Evolutionary conservation across 108 stramenopile species (phyloP), one percentile per base, ranked within the genome.

Genomic region (Skeletonema potamos): DNA sequence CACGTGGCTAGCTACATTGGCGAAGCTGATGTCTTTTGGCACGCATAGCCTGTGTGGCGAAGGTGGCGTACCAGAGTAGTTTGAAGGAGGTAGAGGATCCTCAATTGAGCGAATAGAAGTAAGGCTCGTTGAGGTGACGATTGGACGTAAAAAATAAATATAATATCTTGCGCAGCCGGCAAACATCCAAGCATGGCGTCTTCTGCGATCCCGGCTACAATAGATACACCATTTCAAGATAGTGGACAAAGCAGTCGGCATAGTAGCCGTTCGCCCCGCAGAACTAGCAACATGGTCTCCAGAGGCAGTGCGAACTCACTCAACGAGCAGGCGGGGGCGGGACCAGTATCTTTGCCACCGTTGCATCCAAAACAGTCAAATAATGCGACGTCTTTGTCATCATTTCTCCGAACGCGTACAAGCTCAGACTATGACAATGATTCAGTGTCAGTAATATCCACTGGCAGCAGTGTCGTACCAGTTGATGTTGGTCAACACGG

Each of bases 401-500:
- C 61, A 3, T 64, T 61, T 41, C 62, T 62, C 2, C 51, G 72
- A 44, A 18, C 44, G 24, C 73, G 73, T 30, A 66, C 57, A 9
- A 56, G 43, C n/a, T 51, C 48, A 24, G 48, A 51, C 22, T 22
- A 51, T 51, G 48, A 51, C 18, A 46, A 17, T 51, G 65, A 64
- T 39, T 57, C 73, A 10, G 73, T 66, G 24, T 66, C 73, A 3
- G 20, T 60, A 26, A 27, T 27, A 4, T 74, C 73, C 24, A 46
- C 32, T 32, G 62, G 58, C 2, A 74, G 73, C 46, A 74, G 73
- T 30, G 32, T 74, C 41, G 73, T 74, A 8, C 65, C 73, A 12
- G 55, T 74, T 58, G 73, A 74, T 59, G 73, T 58, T 2, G 73
- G 73, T 26, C 64, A 74, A 22, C 73, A 74, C 33, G 73, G 73